Conservation (phyloP, 225 moss, liverwort and hornwort genomes). For the Pseudoscleropodium purum region DNA sequence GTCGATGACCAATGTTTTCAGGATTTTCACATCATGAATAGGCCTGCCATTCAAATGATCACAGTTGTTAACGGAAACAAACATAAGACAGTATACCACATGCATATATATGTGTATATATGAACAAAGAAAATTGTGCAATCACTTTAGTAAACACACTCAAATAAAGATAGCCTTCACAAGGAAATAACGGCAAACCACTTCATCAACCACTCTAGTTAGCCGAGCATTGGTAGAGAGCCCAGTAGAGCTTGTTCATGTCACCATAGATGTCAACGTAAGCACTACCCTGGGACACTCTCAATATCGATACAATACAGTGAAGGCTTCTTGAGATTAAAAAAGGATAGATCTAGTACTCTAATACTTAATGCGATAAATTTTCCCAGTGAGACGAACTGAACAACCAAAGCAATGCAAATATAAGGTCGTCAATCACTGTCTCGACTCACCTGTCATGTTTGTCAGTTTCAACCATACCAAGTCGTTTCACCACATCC, state of each 20-base stretch:
- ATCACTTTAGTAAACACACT: background rate
- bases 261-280: background rate
- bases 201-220: background rate
- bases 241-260: background rate
- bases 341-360: background rate
- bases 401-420: background rate
- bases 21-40: conserved; percentile 49
- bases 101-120: background rate
- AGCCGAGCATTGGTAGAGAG: background rate
- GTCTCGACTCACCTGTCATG: conserved; percentile 37
- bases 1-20: conserved; percentile 36
- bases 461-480: conserved; percentile 52
- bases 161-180: background rate
- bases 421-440: background rate
- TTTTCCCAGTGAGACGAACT: background rate
- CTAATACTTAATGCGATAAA: background rate
- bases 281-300: background rate
- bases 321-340: background rate
- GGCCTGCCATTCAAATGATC: conserved; percentile 32
- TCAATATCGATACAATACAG: background rate
- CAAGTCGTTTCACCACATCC: conserved; percentile 58
- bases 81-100: background rate
- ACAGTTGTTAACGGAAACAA: background rate
- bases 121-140: background rate
- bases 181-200: background rate